A percentile compares a stretch with the other conserved stretches of the same genome.
Evolutionary conservation across 805 yeast genomes (phyloP).

Genomic region (Candida glaebosa): DNA sequence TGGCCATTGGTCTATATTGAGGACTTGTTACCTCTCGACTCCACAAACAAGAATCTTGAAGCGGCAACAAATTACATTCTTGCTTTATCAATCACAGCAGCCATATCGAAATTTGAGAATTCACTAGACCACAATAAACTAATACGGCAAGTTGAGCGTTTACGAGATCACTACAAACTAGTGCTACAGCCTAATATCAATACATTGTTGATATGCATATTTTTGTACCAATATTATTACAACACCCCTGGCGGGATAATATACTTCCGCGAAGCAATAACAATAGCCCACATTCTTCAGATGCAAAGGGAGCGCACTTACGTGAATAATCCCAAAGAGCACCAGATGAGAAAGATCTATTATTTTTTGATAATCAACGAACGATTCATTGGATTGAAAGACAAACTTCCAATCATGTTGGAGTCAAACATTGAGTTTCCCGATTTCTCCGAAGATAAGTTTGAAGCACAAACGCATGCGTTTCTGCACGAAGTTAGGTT

Average conservation of each 20-base stretch:
- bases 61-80: neutral
- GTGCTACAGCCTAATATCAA: neutral
- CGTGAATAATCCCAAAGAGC: neutral
- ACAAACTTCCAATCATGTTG: neutral
- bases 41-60: neutral
- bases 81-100: neutral
- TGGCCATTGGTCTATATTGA: neutral
- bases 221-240: neutral
- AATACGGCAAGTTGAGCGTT: neutral
- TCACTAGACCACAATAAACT: slow-evolving; percentile 1
- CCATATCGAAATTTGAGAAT: neutral
- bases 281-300: neutral
- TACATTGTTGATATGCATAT: neutral
- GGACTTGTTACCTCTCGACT: neutral
- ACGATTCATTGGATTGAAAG: slow-evolving; percentile 1
- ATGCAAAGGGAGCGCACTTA: neutral
- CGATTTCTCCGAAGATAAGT: neutral
- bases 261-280: neutral
- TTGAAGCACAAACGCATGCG: neutral
- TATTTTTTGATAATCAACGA: neutral
- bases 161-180: neutral
- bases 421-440: neutral
- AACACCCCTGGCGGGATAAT: neutral
- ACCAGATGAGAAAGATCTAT: neutral
- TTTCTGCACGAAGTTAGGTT: neutral